phyloP scores from a whole-genome alignment of 202 grass and related monocot genomes.

The Saccharum hybrid region DNA sequence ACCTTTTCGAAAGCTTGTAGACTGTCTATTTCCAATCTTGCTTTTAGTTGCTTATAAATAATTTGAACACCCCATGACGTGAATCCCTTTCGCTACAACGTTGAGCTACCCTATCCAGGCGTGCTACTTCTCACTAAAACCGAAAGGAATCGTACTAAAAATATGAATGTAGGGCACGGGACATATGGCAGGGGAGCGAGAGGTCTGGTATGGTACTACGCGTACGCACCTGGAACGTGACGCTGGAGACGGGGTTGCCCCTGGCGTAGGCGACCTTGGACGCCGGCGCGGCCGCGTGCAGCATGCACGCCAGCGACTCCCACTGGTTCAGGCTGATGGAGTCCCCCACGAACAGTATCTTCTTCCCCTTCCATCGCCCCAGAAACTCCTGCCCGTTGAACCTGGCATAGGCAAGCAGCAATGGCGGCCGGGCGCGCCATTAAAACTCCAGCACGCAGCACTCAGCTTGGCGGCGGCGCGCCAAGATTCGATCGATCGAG shows the following conservation, averaged over 20 bases:
- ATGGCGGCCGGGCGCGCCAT: not conserved
- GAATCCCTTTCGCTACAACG: constrained; percentile 4
- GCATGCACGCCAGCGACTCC: constrained; percentile 94
- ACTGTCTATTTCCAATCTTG: not conserved
- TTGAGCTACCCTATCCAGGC: not conserved
- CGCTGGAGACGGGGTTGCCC: constrained; percentile 59
- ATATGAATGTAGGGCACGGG: too few species aligned
- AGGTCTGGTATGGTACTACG: not conserved
- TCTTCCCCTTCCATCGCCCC: constrained; percentile 81
- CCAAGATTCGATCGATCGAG: too few species aligned
- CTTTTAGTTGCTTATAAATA: not conserved
- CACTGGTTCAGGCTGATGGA: constrained; percentile 97
- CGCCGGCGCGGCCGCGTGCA: constrained; percentile 70
- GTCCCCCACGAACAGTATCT: constrained; percentile 99
- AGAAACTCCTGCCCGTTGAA: constrained; percentile 72
- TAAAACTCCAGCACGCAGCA: not conserved
- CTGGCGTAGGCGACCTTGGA: constrained; percentile 59
- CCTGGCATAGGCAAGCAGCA: constrained; percentile 26
- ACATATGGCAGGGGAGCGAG: not conserved
- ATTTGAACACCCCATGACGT: not conserved
- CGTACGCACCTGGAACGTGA: constrained; percentile 75
- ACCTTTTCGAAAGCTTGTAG: constrained; percentile 17
- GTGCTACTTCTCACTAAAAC: too few species aligned
- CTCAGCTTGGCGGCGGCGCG: too few species aligned
- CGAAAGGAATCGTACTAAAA: too few species aligned